Conservation (phyloP, 2,329 filamentous ascomycete genomes). For the Aaosphaeria pasadenensis region DNA sequence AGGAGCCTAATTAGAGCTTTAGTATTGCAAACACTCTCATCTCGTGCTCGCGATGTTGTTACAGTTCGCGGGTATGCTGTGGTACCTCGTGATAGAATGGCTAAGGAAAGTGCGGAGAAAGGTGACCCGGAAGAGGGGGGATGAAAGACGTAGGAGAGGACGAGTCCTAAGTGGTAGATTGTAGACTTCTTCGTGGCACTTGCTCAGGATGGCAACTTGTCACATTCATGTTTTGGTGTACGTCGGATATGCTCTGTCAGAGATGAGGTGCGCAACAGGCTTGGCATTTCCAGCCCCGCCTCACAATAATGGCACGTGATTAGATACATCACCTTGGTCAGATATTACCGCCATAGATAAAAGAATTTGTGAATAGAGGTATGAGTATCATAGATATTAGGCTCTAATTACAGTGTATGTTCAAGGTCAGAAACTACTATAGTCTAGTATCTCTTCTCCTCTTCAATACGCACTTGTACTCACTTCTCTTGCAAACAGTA, state of each 20-base stretch:
- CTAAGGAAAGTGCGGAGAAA: background rate
- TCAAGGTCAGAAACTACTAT: too few relatives aligned
- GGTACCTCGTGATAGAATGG: background rate
- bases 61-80: background rate
- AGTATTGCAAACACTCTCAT: background rate
- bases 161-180: too few relatives aligned
- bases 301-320: slow-evolving; percentile 3
- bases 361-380: too few relatives aligned
- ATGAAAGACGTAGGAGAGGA: too few relatives aligned
- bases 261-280: slow-evolving; percentile 3
- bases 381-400: too few relatives aligned
- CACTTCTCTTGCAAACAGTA: too few relatives aligned
- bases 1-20: too few relatives aligned
- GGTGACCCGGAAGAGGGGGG: background rate
- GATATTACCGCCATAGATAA: too few relatives aligned
- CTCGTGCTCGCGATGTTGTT: background rate
- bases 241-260: slow-evolving; percentile 6
- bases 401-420: too few relatives aligned
- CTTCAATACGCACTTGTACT: too few relatives aligned
- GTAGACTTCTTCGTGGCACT: background rate
- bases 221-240: slow-evolving; percentile 10
- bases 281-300: slow-evolving; percentile 1
- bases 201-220: slow-evolving; percentile 1
- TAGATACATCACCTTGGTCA: background rate
- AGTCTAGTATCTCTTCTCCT: too few relatives aligned